Conservation (phyloP, 2,329 filamentous ascomycete species). For the Plectosphaerella sp. region DNA sequence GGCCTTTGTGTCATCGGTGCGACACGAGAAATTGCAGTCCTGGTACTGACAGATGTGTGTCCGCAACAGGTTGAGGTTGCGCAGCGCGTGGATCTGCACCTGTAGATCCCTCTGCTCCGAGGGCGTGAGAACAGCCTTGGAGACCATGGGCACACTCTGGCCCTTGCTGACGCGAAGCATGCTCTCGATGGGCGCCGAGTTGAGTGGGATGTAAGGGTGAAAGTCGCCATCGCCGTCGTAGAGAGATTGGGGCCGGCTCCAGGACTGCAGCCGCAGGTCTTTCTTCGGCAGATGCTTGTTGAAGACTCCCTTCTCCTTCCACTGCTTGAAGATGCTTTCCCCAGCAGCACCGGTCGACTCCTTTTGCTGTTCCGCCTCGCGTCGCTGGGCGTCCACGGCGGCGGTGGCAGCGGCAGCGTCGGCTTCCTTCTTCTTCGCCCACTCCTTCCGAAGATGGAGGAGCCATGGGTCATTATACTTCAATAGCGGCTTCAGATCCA, state of each 20-base stretch:
- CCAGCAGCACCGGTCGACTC: neutral
- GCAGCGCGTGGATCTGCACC: constrained; percentile 25
- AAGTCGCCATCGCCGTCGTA: constrained; percentile 18
- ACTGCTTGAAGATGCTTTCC: neutral
- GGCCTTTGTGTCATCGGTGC: constrained; percentile 17
- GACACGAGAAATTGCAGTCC: constrained; percentile 29
- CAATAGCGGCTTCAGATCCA: no score
- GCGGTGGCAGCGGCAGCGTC: no score
- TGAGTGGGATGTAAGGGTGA: constrained; percentile 28
- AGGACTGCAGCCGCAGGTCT: constrained; percentile 22
- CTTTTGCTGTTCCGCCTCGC: neutral
- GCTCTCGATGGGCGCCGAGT: constrained; percentile 27
- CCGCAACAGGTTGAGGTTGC: constrained; percentile 27
- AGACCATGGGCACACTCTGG: constrained; percentile 27
- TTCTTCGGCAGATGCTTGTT: neutral
- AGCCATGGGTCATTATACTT: no score
- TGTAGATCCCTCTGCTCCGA: constrained; percentile 33
- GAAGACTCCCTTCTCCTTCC: neutral
- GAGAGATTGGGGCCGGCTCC: constrained; percentile 19
- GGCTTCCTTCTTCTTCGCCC: no score
- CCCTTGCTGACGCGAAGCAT: constrained; percentile 27
- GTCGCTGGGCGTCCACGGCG: no score
- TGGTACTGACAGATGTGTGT: constrained; percentile 30
- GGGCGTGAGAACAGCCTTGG: constrained; percentile 32
- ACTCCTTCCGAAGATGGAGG: no score